Conservation (phyloP, 208 protist species). For the Trichomonas tenax region DNA sequence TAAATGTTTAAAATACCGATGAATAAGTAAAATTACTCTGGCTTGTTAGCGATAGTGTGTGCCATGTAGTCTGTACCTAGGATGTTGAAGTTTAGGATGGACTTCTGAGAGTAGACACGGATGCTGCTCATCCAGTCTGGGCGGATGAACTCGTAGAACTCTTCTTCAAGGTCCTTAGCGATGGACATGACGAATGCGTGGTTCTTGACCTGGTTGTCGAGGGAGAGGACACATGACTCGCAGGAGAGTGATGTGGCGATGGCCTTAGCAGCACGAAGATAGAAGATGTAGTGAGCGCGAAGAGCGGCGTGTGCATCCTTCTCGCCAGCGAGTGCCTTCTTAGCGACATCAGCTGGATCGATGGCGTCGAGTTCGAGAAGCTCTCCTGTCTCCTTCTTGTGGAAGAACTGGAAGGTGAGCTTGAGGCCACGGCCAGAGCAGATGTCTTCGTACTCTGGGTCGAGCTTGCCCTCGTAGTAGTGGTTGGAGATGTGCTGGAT, state of each 20-base stretch:
- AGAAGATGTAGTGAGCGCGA: background rate
- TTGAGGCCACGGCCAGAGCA: background rate
- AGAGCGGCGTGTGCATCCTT: background rate
- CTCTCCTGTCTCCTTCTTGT: background rate
- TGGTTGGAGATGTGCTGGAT: background rate
- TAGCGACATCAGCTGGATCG: background rate
- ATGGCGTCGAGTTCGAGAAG: background rate
- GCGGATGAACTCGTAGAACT: background rate
- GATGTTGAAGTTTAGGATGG: background rate
- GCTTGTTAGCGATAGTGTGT: background rate
- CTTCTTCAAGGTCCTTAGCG: background rate
- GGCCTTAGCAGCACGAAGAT: background rate
- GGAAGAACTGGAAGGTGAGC: background rate
- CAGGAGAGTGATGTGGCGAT: background rate
- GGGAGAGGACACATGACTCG: background rate
- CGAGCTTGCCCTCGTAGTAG: background rate
- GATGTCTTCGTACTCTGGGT: background rate
- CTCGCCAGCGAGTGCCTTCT: background rate
- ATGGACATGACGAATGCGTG: background rate
- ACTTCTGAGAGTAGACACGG: background rate
- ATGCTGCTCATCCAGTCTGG: background rate
- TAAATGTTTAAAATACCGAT: too few relatives aligned
- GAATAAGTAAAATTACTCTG: background rate
- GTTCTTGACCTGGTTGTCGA: constrained; percentile 13
- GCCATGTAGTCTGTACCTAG: background rate